Evolutionary conservation across 495 filamentous ascomycete species (phyloP).

Genomic region (Aspergillus baeticus): DNA sequence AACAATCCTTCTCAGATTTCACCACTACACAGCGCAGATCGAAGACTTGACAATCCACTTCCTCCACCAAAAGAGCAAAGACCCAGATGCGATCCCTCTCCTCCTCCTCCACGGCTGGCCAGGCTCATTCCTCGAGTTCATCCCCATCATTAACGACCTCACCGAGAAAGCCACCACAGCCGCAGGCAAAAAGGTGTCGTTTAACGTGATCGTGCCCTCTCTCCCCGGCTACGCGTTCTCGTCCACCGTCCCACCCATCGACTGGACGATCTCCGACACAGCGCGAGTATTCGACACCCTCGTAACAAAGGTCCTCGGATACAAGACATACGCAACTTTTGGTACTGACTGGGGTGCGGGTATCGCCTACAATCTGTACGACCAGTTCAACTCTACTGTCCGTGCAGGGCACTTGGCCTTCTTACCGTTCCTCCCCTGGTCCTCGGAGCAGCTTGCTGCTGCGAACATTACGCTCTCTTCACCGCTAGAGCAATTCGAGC

Average conservation of each 20-base stretch:
- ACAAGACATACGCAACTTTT: neutral
- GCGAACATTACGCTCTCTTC: no score
- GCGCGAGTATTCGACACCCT: neutral
- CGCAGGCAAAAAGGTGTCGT: no score
- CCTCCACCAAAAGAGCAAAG: conserved; percentile 43
- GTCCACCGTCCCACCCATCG: no score
- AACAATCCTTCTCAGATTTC: neutral
- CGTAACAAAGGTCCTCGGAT: neutral
- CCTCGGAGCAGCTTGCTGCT: no score
- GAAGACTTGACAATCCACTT: conserved; percentile 14
- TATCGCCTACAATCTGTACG: neutral
- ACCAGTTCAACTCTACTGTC: neutral
- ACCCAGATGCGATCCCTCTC: conserved; percentile 26
- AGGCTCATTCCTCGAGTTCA: conserved; percentile 36
- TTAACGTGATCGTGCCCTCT: no score
- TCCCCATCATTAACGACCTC: neutral
- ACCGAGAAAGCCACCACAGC: no score
- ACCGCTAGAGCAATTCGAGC: no score
- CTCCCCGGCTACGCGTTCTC: no score
- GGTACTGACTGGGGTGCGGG: neutral
- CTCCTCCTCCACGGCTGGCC: conserved; percentile 41
- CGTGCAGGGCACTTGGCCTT: neutral
- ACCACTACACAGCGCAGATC: neutral
- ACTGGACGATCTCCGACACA: neutral
- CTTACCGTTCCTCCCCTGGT: neutral